These are phyloP conservation scores for Ophiostoma tasmaniense DNA, from an alignment of 2,329 filamentous ascomycete genomes.

Conservation along the genomic window DNA sequence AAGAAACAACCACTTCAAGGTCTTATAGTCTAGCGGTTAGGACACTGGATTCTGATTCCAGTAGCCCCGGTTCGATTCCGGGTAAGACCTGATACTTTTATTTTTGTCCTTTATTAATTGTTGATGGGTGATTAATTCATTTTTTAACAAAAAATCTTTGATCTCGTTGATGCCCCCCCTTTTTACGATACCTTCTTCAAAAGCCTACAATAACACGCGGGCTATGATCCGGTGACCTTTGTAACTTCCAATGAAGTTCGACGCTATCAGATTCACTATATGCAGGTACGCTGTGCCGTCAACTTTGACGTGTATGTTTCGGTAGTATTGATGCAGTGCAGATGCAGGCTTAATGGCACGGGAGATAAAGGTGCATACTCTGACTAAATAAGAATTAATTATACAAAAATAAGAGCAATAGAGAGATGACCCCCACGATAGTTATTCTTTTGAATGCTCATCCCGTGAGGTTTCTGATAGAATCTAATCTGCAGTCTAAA, in stretches of 20 bases:
- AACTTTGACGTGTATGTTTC: background rate
- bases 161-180: too few species aligned
- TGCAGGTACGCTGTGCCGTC: background rate
- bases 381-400: background rate
- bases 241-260: too few species aligned
- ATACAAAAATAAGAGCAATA: background rate
- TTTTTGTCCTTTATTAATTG: background rate
- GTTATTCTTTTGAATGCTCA: background rate
- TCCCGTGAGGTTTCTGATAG: too few species aligned
- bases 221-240: too few species aligned
- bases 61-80: constrained; percentile 11
- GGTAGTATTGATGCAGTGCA: background rate
- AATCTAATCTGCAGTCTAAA: background rate
- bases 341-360: background rate
- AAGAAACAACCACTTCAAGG: background rate
- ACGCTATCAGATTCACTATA: background rate
- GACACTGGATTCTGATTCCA: constrained; percentile 12
- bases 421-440: background rate
- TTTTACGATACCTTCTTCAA: too few species aligned
- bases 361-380: background rate
- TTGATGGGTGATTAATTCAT: too few species aligned
- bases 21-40: constrained; percentile 12
- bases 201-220: too few species aligned
- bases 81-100: constrained; percentile 3
- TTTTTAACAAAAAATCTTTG: too few species aligned